Conservation (phyloP, 2,329 filamentous ascomycete species). For the Claviceps sp. region DNA sequence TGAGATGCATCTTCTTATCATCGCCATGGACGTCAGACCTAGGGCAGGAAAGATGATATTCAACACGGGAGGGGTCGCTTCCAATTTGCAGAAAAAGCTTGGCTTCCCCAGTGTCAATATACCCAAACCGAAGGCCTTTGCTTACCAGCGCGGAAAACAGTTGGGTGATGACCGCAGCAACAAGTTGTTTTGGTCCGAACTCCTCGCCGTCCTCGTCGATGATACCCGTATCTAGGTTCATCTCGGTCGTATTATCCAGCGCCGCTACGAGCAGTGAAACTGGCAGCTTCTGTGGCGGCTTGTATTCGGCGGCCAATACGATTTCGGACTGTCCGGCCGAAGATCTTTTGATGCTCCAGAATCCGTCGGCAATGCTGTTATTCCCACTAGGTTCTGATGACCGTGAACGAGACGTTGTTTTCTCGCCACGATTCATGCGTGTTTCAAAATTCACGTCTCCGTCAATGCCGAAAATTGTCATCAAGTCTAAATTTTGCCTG, state of each 20-base stretch:
- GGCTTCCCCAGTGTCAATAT: constrained; percentile 20
- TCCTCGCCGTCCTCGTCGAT: constrained; percentile 20
- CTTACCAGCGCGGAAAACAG: constrained; percentile 27
- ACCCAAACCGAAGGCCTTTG: constrained; percentile 22
- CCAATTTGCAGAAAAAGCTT: constrained; percentile 23
- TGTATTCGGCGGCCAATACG: constrained; percentile 17
- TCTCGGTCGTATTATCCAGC: constrained; percentile 17
- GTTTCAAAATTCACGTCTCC: no score
- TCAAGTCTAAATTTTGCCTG: no score
- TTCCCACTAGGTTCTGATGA: no score
- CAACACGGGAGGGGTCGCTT: constrained; percentile 13
- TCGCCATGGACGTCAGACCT: no score
- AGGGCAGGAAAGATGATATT: no score
- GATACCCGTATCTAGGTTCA: constrained; percentile 17
- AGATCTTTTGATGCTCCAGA: no score
- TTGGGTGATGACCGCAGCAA: constrained; percentile 23
- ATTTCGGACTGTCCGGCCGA: no score
- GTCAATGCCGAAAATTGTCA: no score
- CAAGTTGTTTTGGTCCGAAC: constrained; percentile 19
- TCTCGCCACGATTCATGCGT: no score
- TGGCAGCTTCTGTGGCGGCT: constrained; percentile 23
- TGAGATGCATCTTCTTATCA: no score
- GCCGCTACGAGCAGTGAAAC: constrained; percentile 2
- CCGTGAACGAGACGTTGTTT: no score
- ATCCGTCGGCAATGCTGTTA: no score